phyloP scores from a whole-genome alignment of 768 basidiomycete species.

The Russula brevipes region DNA sequence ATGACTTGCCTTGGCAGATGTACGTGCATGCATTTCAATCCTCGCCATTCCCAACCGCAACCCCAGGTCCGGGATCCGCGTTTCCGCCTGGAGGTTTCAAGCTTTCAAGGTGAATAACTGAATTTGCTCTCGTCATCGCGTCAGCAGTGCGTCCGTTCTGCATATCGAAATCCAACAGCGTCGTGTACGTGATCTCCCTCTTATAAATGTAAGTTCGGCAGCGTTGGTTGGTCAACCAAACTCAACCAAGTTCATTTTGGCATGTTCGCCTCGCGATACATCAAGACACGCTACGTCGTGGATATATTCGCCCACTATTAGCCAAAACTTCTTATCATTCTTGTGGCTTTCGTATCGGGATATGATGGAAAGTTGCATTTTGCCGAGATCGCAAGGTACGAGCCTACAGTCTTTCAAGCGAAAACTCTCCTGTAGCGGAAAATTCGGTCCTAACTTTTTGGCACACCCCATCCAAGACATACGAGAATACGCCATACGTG shows the following conservation, averaged over 20 bases:
- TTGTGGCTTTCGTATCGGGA: slow-evolving; percentile 81
- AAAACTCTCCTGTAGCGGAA: background rate
- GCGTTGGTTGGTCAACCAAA: slow-evolving; percentile 38
- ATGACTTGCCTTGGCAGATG: slow-evolving; percentile 12
- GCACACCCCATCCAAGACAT: slow-evolving; percentile 48
- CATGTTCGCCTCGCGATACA: slow-evolving; percentile 91
- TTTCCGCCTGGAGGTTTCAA: slow-evolving; percentile 51
- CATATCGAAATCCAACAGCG: slow-evolving; percentile 80
- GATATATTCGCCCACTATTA: slow-evolving; percentile 96
- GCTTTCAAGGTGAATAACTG: slow-evolving; percentile 59
- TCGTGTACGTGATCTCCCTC: slow-evolving; percentile 65
- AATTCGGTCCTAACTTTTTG: background rate
- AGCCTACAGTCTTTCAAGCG: slow-evolving; percentile 18
- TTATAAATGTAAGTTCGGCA: background rate
- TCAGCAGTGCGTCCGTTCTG: slow-evolving; percentile 76
- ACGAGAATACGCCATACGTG: slow-evolving; percentile 87
- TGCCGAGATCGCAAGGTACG: slow-evolving; percentile 94
- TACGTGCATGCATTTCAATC: slow-evolving; percentile 19
- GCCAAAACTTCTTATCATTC: slow-evolving; percentile 91
- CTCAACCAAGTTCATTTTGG: slow-evolving; percentile 99
- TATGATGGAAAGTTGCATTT: slow-evolving; percentile 95
- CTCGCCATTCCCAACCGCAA: too few relatives aligned
- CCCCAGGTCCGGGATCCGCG: too few relatives aligned
- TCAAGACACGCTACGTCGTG: slow-evolving; percentile 85
- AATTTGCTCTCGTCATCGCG: slow-evolving; percentile 71